These are phyloP conservation scores for Eleusine indica DNA, from an alignment of 176 grass and related monocot genomes.

Conservation along the genomic window DNA sequence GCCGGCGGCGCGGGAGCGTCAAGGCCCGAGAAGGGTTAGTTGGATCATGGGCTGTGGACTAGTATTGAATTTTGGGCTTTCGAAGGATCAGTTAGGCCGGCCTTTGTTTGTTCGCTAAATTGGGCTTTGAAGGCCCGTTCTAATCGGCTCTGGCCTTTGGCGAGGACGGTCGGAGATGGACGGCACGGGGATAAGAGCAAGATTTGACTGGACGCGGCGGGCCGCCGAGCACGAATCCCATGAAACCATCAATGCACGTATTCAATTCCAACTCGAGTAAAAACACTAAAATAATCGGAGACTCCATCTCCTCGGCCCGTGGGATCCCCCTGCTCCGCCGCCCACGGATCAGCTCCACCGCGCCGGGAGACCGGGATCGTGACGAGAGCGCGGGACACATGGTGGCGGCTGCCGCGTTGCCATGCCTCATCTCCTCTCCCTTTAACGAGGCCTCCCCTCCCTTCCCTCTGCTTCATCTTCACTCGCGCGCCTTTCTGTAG, in stretches of 20 bases:
- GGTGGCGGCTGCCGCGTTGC: slow-evolving; percentile 33
- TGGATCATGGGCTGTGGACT: neutral
- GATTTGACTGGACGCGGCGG: slow-evolving; percentile 51
- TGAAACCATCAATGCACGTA: slow-evolving; percentile 50
- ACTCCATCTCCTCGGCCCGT: slow-evolving; percentile 41
- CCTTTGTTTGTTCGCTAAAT: neutral
- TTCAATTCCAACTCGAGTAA: slow-evolving; percentile 21
- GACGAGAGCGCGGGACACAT: slow-evolving; percentile 43
- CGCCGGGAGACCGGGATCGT: slow-evolving; percentile 58
- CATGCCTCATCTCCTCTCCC: neutral
- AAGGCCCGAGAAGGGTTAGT: neutral
- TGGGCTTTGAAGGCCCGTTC: neutral
- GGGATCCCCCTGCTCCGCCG: slow-evolving; percentile 36
- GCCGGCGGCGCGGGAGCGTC: neutral
- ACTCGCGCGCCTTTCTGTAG: neutral
- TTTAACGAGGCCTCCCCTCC: neutral
- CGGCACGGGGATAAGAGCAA: neutral
- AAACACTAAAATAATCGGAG: slow-evolving; percentile 26
- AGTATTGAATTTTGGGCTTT: neutral
- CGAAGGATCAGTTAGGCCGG: neutral
- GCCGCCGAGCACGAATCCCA: slow-evolving; percentile 56
- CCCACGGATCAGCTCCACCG: slow-evolving; percentile 49
- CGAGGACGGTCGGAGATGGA: neutral
- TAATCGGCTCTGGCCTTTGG: too few relatives aligned
- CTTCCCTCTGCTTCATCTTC: neutral